These are phyloP conservation scores for Saccharomyces hybrid DNA, from an alignment of 1,139 yeast species.

Conservation along the genomic window DNA sequence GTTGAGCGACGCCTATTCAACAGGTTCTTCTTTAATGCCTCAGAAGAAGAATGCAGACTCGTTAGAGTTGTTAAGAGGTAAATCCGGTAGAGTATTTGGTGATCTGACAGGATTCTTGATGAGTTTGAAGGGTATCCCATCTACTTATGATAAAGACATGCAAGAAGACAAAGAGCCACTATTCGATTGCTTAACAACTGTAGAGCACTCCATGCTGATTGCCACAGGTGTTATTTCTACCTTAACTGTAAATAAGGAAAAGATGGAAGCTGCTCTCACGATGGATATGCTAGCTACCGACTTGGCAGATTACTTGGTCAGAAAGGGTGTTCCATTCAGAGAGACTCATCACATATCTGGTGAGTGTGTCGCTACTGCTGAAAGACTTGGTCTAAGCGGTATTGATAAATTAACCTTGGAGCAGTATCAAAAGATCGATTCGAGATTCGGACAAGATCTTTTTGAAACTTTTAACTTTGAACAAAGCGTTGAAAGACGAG, in stretches of 20 bases:
- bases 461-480: slow-evolving; percentile 82
- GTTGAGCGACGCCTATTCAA: slow-evolving; percentile 94
- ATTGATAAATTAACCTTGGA: slow-evolving; percentile 71
- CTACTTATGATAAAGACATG: slow-evolving; percentile 95
- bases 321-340: slow-evolving; percentile 98
- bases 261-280: slow-evolving; percentile 81
- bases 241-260: slow-evolving; percentile 57
- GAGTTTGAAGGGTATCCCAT: slow-evolving; percentile 93
- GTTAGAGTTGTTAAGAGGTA: slow-evolving; percentile 88
- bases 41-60: slow-evolving; percentile 98
- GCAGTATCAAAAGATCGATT: slow-evolving; percentile 76
- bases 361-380: slow-evolving; percentile 90
- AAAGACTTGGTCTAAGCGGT: slow-evolving; percentile 64
- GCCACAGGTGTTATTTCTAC: slow-evolving; percentile 97
- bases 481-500: slow-evolving; percentile 90
- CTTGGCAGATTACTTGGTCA: slow-evolving; percentile 91
- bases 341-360: slow-evolving; percentile 99
- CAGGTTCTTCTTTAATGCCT: slow-evolving; percentile 98
- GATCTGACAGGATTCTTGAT: slow-evolving; percentile 90
- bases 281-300: slow-evolving; percentile 99
- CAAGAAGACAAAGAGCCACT: slow-evolving; percentile 98
- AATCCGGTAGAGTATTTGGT: slow-evolving; percentile 96
- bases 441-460: too few species aligned
- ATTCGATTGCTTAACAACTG: slow-evolving; percentile 83
- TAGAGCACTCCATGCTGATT: slow-evolving; percentile 85